Evolutionary conservation across 768 basidiomycete species (phyloP).

Genomic region (Hebeloma cylindrosporum): DNA sequence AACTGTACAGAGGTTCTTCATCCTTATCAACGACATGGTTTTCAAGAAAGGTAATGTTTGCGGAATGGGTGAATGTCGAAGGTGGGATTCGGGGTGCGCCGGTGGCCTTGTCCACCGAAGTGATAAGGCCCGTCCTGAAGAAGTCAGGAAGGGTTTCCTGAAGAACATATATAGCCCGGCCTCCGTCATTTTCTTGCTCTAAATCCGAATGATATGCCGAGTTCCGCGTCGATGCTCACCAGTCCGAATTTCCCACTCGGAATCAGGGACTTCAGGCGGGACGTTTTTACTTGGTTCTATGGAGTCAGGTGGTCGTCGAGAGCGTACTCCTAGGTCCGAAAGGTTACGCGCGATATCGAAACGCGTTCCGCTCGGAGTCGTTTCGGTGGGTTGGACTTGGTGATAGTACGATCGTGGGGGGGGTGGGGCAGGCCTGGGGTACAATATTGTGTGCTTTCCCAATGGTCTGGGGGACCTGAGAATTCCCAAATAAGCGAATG

Average conservation of each 20-base stretch:
- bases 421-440: too few species aligned
- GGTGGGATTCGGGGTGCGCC: slow-evolving; percentile 33
- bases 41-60: slow-evolving; percentile 30
- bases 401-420: too few species aligned
- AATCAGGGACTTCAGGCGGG: slow-evolving; percentile 51
- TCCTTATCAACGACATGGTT: slow-evolving; percentile 32
- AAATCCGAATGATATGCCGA: not conserved
- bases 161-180: slow-evolving; percentile 68
- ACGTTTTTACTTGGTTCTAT: slow-evolving; percentile 23
- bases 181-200: slow-evolving; percentile 34
- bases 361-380: too few species aligned
- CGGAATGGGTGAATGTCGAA: slow-evolving; percentile 23
- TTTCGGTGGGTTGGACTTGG: too few species aligned
- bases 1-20: slow-evolving; percentile 58
- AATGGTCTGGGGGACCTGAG: too few species aligned
- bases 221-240: slow-evolving; percentile 38
- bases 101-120: slow-evolving; percentile 48
- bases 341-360: slow-evolving; percentile 13
- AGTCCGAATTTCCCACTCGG: slow-evolving; percentile 78
- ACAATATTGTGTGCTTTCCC: too few species aligned
- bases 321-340: slow-evolving; percentile 36
- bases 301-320: slow-evolving; percentile 35
- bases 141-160: slow-evolving; percentile 71
- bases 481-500: too few species aligned
- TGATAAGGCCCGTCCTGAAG: slow-evolving; percentile 65